Evolutionary conservation across 1,284 basidiomycete species (phyloP).

Genomic region (Xerocomus minutiporus): DNA sequence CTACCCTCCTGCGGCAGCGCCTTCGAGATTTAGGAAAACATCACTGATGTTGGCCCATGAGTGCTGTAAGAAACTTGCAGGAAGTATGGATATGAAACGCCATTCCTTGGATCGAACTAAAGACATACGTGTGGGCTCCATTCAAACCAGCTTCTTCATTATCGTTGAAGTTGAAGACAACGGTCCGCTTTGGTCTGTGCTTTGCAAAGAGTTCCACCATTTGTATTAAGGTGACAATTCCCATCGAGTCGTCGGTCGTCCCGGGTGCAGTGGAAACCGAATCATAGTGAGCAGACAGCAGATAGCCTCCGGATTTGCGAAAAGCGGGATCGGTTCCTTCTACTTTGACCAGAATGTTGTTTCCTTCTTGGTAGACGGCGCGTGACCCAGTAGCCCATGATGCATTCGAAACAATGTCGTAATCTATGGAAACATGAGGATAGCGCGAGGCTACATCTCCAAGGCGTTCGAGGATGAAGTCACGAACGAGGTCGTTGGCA

Average conservation of each 20-base stretch:
- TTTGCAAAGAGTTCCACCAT: constrained; percentile 57
- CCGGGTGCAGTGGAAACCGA: constrained; percentile 73
- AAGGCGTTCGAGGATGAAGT: constrained; percentile 55
- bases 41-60: constrained; percentile 64
- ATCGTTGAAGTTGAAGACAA: constrained; percentile 78
- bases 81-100: constrained; percentile 4
- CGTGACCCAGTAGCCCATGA: constrained; percentile 39
- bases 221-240: constrained; percentile 61
- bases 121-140: constrained; percentile 58
- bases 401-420: constrained; percentile 58
- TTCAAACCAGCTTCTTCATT: constrained; percentile 74
- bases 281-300: constrained; percentile 80
- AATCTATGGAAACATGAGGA: constrained; percentile 44
- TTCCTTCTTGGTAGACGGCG: constrained; percentile 63
- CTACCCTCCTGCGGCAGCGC: constrained; percentile 74
- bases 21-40: constrained; percentile 75
- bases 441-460: constrained; percentile 40
- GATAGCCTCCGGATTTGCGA: constrained; percentile 42
- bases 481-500: constrained; percentile 63
- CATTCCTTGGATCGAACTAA: neutral
- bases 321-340: constrained; percentile 47
- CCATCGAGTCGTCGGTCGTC: constrained; percentile 75
- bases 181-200: constrained; percentile 52
- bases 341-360: constrained; percentile 66
- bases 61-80: constrained; percentile 58